Evolutionary conservation across 805 yeast genomes (phyloP).

Genomic region (Phaffomyces opuntiae): DNA sequence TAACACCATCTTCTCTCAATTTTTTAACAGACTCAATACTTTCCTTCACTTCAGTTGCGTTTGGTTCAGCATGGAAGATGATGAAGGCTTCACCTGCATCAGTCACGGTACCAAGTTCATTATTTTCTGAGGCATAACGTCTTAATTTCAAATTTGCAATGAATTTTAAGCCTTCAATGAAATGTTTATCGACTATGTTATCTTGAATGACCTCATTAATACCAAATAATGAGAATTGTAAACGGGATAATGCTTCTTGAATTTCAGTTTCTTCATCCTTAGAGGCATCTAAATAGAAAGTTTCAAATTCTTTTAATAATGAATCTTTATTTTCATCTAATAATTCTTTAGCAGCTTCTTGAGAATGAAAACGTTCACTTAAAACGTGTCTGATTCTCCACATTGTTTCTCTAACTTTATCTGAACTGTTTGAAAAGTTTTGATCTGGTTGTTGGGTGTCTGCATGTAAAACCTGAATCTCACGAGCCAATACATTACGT

Average conservation of each 20-base stretch:
- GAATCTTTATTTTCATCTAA: slow-evolving; percentile 36
- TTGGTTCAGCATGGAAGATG: slow-evolving; percentile 39
- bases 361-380: slow-evolving; percentile 75
- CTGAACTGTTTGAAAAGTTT: slow-evolving; percentile 21
- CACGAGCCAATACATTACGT: slow-evolving; percentile 72
- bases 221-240: slow-evolving; percentile 82
- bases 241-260: slow-evolving; percentile 65
- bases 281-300: slow-evolving; percentile 48
- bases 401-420: slow-evolving; percentile 54
- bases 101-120: slow-evolving; percentile 22
- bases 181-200: slow-evolving; percentile 49
- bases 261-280: slow-evolving; percentile 49
- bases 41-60: slow-evolving; percentile 31
- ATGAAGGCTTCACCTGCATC: slow-evolving; percentile 40
- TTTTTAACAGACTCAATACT: slow-evolving; percentile 36
- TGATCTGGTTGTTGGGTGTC: slow-evolving; percentile 35
- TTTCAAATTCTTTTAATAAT: slow-evolving; percentile 51
- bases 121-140: slow-evolving; percentile 35
- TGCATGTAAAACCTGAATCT: slow-evolving; percentile 50
- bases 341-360: slow-evolving; percentile 47
- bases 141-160: slow-evolving; percentile 63
- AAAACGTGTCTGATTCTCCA: slow-evolving; percentile 80
- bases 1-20: slow-evolving; percentile 36
- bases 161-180: slow-evolving; percentile 58
- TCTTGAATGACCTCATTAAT: slow-evolving; percentile 61